phyloP scores from a whole-genome alignment of 768 basidiomycete species.

The Auricularia sp. region DNA sequence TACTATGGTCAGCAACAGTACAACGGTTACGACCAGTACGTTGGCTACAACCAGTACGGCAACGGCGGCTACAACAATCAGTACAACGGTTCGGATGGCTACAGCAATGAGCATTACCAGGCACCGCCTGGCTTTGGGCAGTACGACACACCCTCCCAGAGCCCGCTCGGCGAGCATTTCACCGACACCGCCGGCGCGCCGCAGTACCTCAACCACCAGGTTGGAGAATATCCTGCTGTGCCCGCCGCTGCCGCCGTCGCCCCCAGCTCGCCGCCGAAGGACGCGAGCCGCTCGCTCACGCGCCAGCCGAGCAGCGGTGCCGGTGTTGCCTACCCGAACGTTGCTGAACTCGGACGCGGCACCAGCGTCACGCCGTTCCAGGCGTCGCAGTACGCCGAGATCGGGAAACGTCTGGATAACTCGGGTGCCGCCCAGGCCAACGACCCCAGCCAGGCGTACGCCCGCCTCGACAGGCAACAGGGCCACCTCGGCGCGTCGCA shows the following conservation, averaged over 20 bases:
- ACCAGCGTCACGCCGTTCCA: conserved; percentile 66
- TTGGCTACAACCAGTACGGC: conserved; percentile 28
- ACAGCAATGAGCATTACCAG: not conserved
- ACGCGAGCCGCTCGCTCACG: not conserved
- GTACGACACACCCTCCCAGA: conserved; percentile 5
- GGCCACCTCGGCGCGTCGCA: conserved; percentile 3
- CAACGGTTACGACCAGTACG: conserved; percentile 27
- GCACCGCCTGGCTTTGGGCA: not conserved
- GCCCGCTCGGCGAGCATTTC: conserved; percentile 3
- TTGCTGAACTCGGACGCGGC: not conserved
- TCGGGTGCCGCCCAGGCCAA: conserved; percentile 23
- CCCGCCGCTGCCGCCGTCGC: conserved; percentile 1
- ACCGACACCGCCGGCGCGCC: conserved; percentile 1
- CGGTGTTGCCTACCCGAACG: not conserved
- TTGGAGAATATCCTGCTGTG: conserved; percentile 1
- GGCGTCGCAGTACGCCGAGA: conserved; percentile 64
- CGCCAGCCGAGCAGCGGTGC: not conserved
- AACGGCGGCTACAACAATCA: conserved; percentile 24
- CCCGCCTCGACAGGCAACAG: conserved; percentile 4
- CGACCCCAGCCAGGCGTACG: conserved; percentile 4
- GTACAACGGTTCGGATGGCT: conserved; percentile 16
- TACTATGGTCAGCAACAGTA: not conserved
- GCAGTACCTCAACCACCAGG: not conserved
- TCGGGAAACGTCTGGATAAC: conserved; percentile 16
- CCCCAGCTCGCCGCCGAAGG: not conserved